A percentile compares a stretch with the other conserved stretches of the same genome.
Conservation (phyloP, 176 grass and related monocot genomes). For the Saccharum spontaneum region DNA sequence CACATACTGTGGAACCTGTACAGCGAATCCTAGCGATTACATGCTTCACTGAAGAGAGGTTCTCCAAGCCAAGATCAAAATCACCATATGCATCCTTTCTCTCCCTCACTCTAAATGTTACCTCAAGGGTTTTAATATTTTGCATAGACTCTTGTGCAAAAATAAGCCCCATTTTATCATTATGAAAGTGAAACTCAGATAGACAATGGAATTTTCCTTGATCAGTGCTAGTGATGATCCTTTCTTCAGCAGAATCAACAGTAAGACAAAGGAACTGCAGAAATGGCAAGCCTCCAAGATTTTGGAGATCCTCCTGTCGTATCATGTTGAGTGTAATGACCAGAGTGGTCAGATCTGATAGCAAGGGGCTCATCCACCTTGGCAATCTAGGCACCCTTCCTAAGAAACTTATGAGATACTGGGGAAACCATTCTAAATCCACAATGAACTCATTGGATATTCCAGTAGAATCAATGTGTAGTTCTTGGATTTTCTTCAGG, state of each 20-base stretch:
- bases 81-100: conserved; percentile 1
- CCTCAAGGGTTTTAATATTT: not conserved
- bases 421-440: conserved; percentile 5
- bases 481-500: not conserved
- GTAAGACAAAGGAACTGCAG: not conserved
- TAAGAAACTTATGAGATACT: not conserved
- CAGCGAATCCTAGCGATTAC: not conserved
- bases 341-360: not conserved
- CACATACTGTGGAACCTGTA: not conserved
- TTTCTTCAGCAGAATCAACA: not conserved
- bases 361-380: conserved; percentile 7
- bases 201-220: conserved; percentile 7
- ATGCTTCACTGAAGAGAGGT: conserved; percentile 15
- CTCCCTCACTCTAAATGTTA: not conserved
- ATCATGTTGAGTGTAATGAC: not conserved
- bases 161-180: not conserved
- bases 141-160: conserved; percentile 14
- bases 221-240: not conserved
- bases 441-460: not conserved
- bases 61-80: conserved; percentile 8
- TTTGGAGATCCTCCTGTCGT: not conserved
- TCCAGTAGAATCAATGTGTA: not conserved
- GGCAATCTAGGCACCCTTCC: not conserved
- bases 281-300: not conserved
- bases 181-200: not conserved